Evolutionary conservation across 208 protist genomes (phyloP).

Genomic region (Kentomonas sorsogonicus): DNA sequence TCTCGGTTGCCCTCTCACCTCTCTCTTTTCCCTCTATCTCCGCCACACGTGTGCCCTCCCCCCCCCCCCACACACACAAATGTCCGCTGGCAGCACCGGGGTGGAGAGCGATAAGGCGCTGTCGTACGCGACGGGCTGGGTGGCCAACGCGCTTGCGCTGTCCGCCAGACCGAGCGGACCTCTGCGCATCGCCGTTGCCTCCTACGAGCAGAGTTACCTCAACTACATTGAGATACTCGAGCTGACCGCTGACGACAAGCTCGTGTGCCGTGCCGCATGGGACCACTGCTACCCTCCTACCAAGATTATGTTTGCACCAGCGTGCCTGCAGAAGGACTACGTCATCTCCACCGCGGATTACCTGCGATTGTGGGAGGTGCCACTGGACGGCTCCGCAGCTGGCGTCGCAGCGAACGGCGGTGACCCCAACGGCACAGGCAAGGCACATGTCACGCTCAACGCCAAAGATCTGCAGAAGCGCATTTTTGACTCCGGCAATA

Average conservation of each 20-base stretch:
- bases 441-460: conserved; percentile 16
- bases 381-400: conserved; percentile 11
- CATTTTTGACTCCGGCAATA: conserved; percentile 79
- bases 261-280: conserved; percentile 80
- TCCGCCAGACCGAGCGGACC: conserved; percentile 33
- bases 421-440: background rate
- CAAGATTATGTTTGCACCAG: conserved; percentile 96
- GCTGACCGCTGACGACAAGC: conserved; percentile 52
- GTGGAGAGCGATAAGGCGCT: no score
- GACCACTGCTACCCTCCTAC: conserved; percentile 97
- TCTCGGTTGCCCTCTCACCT: no score
- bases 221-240: conserved; percentile 94
- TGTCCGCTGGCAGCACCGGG: no score
- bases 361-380: conserved; percentile 96
- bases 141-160: conserved; percentile 95
- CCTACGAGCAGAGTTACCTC: conserved; percentile 94
- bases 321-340: conserved; percentile 77
- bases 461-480: conserved; percentile 87
- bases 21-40: no score
- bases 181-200: conserved; percentile 93
- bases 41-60: no score
- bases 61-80: background rate
- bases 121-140: conserved; percentile 93
- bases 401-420: background rate
- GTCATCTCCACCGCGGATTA: conserved; percentile 98